Base-by-base conservation (phyloP, 2,329 filamentous ascomycete genomes). In the Pestalotiopsis sp. region DNA sequence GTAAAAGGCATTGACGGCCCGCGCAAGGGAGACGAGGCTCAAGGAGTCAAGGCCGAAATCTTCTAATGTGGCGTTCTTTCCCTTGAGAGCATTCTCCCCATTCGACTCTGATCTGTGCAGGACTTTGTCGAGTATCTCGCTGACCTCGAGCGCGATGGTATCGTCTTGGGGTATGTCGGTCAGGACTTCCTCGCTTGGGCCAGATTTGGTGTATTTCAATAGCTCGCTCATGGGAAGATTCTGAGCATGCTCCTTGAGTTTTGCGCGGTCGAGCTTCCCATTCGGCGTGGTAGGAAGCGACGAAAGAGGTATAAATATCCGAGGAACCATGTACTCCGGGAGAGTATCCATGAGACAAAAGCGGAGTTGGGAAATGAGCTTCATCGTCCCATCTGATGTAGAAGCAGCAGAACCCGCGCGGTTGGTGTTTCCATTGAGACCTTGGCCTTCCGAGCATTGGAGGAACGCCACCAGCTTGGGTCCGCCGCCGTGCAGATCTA, bases 21-120 rank as follows among this genome's bases (percentile, higher is more conserved):
- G 12, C 36, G 31, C 59, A 41, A 62, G 59, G 6, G 36, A 41
- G 36, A 62, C 59, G 1, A 41, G 12, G 6, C 59, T 38, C 36
- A 62, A 41, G 13, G 59, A 62, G 59, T 62, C 59, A 36, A 62
- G 59, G 31, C 59, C 59, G 1, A 62, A 39, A 41, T 62, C 20
- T 62, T 62, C 59, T 13, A 62, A 39, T 20, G 59, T 62, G 59
- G 59, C 59, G 41, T 62, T 62, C 36, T 62, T 62, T 62, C 59
- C 59, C 59, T 62, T 62, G 2, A 62, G 36, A 62, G 59, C 14
- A 23, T 41, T 41, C 17, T 25, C 36, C 20, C 59, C 59, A 1
- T 62, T 62, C 3, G 59, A 62, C n/a, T 62, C 59, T 23, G 59
- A 12, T 20, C 59, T 62, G 5, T 20, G 27, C 27, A 62, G 59